These are phyloP conservation scores for Ampelomyces quisqualis DNA, from an alignment of 2,329 filamentous ascomycete species.

Conservation along the genomic window DNA sequence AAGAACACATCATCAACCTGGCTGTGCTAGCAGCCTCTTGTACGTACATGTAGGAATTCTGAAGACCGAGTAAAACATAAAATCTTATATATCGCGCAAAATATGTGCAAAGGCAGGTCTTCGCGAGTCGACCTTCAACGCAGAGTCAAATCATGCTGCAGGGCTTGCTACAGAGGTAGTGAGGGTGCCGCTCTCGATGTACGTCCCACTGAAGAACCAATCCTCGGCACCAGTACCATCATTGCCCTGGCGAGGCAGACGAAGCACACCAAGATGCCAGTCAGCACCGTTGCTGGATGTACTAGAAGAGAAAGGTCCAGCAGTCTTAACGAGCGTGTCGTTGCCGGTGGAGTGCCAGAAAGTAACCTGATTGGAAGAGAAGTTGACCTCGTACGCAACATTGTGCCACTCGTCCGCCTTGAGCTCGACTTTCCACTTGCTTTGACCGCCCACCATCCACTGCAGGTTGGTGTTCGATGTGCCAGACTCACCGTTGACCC, in stretches of 20 bases:
- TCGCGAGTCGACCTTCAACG: too few species aligned
- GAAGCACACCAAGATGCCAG: conserved; percentile 71
- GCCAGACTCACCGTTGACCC: conserved; percentile 54
- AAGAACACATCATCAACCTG: too few species aligned
- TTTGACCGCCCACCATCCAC: conserved; percentile 63
- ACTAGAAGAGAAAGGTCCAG: conserved; percentile 60
- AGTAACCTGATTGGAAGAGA: conserved; percentile 60
- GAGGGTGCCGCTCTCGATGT: conserved; percentile 61
- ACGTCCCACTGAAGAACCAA: conserved; percentile 71
- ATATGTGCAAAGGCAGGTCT: background rate
- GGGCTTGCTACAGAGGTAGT: conserved; percentile 39
- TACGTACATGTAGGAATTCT: too few species aligned
- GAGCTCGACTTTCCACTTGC: conserved; percentile 64
- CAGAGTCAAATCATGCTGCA: background rate
- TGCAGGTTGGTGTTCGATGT: conserved; percentile 58
- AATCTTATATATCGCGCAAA: background rate
- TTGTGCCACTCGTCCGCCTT: conserved; percentile 70
- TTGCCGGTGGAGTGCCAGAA: conserved; percentile 70
- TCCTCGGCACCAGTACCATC: conserved; percentile 59
- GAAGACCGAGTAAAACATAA: too few species aligned
- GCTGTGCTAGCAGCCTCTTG: too few species aligned
- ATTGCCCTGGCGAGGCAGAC: conserved; percentile 61
- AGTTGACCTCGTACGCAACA: conserved; percentile 73
- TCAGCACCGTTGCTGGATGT: conserved; percentile 68
- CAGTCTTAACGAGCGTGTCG: conserved; percentile 58